Conservation (phyloP, 306 rosid genomes). For the Urtica urens region DNA sequence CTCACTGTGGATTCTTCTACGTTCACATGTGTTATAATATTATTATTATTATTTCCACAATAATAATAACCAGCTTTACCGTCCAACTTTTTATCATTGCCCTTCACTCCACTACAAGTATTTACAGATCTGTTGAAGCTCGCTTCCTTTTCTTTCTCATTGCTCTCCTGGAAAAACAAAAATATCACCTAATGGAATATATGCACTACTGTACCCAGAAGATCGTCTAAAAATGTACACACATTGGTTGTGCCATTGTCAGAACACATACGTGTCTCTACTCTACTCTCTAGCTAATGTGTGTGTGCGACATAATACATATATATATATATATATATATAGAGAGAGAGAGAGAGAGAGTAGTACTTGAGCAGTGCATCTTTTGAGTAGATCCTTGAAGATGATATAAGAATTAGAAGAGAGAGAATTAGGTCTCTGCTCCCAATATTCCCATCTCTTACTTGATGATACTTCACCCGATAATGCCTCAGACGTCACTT, state of each 20-base stretch:
- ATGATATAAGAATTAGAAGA: constrained; percentile 40
- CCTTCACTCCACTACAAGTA: not conserved
- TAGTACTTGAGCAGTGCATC: constrained; percentile 32
- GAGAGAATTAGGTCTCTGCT: constrained; percentile 32
- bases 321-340: not conserved
- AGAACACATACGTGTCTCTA: too few relatives aligned
- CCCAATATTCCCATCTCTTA: constrained; percentile 15
- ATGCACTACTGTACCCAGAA: not conserved
- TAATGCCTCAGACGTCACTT: not conserved
- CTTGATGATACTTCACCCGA: not conserved
- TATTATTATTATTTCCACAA: constrained; percentile 3
- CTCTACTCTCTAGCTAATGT: not conserved
- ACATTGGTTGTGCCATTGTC: too few relatives aligned
- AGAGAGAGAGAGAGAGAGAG: constrained; percentile 17
- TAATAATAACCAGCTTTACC: not conserved
- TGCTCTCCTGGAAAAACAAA: constrained; percentile 5
- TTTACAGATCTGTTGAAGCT: not conserved
- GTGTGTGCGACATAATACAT: not conserved
- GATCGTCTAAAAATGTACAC: not conserved
- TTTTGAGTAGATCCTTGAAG: constrained; percentile 40
- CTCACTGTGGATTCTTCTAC: constrained; percentile 14
- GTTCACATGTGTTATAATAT: not conserved
- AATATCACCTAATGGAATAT: not conserved
- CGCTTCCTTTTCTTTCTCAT: constrained; percentile 12
- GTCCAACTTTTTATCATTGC: constrained; percentile 24